A percentile compares a stretch with the other conserved stretches of the same genome.
These are phyloP conservation scores for Thymus quinquecostatus DNA, from an alignment of 257 asterid species.

Conservation along the genomic window DNA sequence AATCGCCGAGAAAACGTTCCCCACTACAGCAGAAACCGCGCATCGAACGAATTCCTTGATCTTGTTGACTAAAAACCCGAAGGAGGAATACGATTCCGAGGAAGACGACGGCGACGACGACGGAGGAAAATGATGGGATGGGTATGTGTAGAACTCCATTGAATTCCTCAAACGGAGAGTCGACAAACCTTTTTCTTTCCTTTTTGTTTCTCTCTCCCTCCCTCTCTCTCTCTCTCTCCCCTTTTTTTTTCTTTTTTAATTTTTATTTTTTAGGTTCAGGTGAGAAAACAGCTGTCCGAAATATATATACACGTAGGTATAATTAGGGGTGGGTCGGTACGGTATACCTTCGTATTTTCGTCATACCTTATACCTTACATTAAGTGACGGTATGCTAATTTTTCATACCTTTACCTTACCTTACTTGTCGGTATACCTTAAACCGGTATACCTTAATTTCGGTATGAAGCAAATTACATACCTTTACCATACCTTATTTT, in stretches of 20 bases:
- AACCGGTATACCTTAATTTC: too few species aligned
- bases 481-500: too few species aligned
- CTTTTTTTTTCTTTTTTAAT: neutral
- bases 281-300: slow-evolving; percentile 37
- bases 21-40: slow-evolving; percentile 73
- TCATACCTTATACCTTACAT: too few species aligned
- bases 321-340: too few species aligned
- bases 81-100: slow-evolving; percentile 42
- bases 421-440: too few species aligned
- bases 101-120: slow-evolving; percentile 44
- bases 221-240: neutral
- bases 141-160: slow-evolving; percentile 84
- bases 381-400: too few species aligned
- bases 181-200: slow-evolving; percentile 27
- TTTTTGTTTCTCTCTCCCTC: neutral
- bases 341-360: too few species aligned
- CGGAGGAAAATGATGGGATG: slow-evolving; percentile 63
- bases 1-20: slow-evolving; percentile 86
- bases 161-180: slow-evolving; percentile 39
- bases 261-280: slow-evolving; percentile 31
- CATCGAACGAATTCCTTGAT: slow-evolving; percentile 65
- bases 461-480: too few species aligned
- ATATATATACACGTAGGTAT: slow-evolving; percentile 1
- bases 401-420: too few species aligned
- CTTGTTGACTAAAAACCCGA: slow-evolving; percentile 56